phyloP scores from a whole-genome alignment of 768 basidiomycete species.

The Leccinum subtestaceum region DNA sequence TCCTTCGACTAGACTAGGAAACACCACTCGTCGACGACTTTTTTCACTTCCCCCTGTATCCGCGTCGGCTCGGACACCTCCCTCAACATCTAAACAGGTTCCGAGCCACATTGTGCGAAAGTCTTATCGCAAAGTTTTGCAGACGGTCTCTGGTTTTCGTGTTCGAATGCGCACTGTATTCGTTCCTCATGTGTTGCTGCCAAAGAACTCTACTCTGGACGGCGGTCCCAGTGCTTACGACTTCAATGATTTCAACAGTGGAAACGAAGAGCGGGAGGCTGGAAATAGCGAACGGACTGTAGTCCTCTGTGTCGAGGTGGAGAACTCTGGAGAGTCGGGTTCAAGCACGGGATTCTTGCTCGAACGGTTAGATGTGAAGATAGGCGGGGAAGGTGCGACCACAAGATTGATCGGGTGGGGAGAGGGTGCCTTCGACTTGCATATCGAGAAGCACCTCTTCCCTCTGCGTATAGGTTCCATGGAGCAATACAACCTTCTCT shows the following conservation, averaged over 20 bases:
- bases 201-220: conserved; percentile 32
- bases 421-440: conserved; percentile 31
- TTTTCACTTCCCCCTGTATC: conserved; percentile 58
- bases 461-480: conserved; percentile 67
- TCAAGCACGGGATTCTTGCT: conserved; percentile 67
- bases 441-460: conserved; percentile 49
- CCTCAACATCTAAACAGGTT: conserved; percentile 45
- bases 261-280: conserved; percentile 51
- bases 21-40: conserved; percentile 60
- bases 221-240: conserved; percentile 33
- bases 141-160: conserved; percentile 77
- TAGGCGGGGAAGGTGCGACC: conserved; percentile 67
- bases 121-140: conserved; percentile 77
- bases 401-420: conserved; percentile 51
- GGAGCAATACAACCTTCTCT: conserved; percentile 87
- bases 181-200: conserved; percentile 78
- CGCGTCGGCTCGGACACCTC: conserved; percentile 41
- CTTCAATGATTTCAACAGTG: conserved; percentile 42
- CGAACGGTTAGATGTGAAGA: conserved; percentile 69
- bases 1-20: conserved; percentile 71
- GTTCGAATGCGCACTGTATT: conserved; percentile 95
- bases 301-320: conserved; percentile 88
- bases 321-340: conserved; percentile 71
- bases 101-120: conserved; percentile 75
- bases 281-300: conserved; percentile 82